A percentile compares a stretch with the other conserved stretches of the same genome.
Conservation (phyloP, 2,329 filamentous ascomycete species). For the Alternaria sp. region DNA sequence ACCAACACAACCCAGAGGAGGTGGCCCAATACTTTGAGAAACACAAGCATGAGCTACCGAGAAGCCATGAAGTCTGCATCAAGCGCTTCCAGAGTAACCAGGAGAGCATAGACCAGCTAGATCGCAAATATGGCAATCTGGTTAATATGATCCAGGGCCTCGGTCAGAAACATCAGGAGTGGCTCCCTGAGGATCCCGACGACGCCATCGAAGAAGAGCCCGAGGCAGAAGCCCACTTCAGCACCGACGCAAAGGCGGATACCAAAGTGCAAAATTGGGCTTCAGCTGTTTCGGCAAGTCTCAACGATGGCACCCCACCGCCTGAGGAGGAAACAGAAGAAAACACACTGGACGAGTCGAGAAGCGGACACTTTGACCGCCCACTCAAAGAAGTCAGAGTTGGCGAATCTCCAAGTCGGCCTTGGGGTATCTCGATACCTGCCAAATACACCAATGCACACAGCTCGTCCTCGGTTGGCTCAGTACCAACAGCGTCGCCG, state of each 20-base stretch:
- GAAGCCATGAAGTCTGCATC: constrained; percentile 92
- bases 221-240: constrained; percentile 54
- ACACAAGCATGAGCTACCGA: constrained; percentile 92
- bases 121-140: constrained; percentile 91
- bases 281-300: constrained; percentile 70
- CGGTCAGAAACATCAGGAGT: constrained; percentile 84
- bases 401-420: constrained; percentile 89
- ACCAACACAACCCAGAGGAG: constrained; percentile 91
- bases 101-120: constrained; percentile 82
- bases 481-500: constrained; percentile 49
- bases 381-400: constrained; percentile 88
- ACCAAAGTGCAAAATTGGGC: constrained; percentile 87
- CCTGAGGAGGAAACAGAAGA: constrained; percentile 46
- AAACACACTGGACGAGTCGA: constrained; percentile 60
- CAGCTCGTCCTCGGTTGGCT: constrained; percentile 48
- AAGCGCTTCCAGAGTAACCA: constrained; percentile 88
- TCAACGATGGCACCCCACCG: constrained; percentile 49
- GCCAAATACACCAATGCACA: constrained; percentile 53
- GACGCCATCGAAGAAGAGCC: constrained; percentile 56
- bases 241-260: constrained; percentile 57
- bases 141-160: constrained; percentile 94
- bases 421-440: constrained; percentile 90
- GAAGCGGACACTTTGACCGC: constrained; percentile 79
- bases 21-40: constrained; percentile 92
- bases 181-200: constrained; percentile 68